Evolutionary conservation across 208 protist genomes (phyloP), one percentile per base, ranked within the genome.

Genomic region (Wallacemonas sp.): DNA sequence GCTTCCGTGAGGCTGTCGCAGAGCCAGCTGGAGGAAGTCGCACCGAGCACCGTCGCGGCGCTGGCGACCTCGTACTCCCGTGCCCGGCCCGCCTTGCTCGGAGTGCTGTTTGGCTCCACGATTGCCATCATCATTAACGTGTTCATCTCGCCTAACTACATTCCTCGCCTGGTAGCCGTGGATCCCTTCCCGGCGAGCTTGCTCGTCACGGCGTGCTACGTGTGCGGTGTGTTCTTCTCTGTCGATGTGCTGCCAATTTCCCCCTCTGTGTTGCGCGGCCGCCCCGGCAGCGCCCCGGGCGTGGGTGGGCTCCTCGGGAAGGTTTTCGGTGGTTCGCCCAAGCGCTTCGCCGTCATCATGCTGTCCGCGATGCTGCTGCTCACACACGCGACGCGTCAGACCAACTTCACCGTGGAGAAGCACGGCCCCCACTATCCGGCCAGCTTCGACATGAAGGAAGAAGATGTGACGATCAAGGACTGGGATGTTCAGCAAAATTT

Each of bases 381-480:
- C 79, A 78, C 89, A 4, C 82, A 74, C 52, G 81, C 55, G 12
- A 89, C 83, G n/a, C 76, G 81, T 13, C 83, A 93, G 63, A 89
- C 81, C 10, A 89, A 91, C 67, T 86, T 83, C 45, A 73, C 71
- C 24, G 84, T 78, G 32, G 83, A 89, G 69, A 32, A 66, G 66
- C 71, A 37, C 15, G 76, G 84, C 63, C 27, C 50, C 8, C 53
- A 79, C 34, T 89, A 87, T 54, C 78, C 87, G 6, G 71, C 77
- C 39, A 87, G 58, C 27, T 73, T 70, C 39, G 9, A 64, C 10
- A 82, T 79, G 33, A 66, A 68, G 34, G 12, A 45, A 24, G 60
- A 69, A 36, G 30, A 83, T 19, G 79, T 86, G 30, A 36, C 68
- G 30, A 68, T 93, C 29, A 69, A 65, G 30, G 44, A 78, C 52